phyloP scores from a whole-genome alignment of 129 eudicot species.

The Oenanthe sinensis region DNA sequence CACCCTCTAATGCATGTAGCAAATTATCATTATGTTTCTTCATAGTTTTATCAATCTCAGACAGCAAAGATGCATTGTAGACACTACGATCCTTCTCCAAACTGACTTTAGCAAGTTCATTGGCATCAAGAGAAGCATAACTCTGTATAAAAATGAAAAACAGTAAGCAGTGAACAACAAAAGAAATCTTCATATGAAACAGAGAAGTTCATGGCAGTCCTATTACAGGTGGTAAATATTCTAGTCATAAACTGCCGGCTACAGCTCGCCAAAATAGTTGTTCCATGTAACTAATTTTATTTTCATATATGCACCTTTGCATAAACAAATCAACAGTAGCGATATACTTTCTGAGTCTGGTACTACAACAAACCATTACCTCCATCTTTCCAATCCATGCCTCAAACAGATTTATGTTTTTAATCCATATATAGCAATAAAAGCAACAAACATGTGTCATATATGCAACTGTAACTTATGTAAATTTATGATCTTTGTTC shows the following conservation, averaged over 20 bases:
- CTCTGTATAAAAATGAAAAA: slow-evolving; percentile 33
- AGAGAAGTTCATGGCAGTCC: slow-evolving; percentile 5
- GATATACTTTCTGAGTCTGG: background rate
- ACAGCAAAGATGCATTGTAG: slow-evolving; percentile 50
- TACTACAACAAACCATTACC: background rate
- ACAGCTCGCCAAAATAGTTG: background rate
- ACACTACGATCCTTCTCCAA: slow-evolving; percentile 47
- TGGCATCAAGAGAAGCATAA: slow-evolving; percentile 51
- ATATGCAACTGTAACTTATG: background rate
- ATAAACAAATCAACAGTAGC: background rate
- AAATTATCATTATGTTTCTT: slow-evolving; percentile 68
- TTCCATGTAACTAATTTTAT: background rate
- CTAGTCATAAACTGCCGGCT: background rate
- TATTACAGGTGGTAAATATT: background rate
- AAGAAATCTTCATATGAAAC: slow-evolving; percentile 48
- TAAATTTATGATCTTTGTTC: background rate
- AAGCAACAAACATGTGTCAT: background rate
- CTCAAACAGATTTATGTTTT: background rate
- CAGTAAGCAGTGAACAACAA: background rate
- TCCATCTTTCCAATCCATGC: background rate
- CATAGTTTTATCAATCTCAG: slow-evolving; percentile 80
- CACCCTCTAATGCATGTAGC: slow-evolving; percentile 63
- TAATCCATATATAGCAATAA: background rate
- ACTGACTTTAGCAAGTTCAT: slow-evolving; percentile 42
- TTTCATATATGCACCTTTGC: background rate